Conservation (phyloP, 148 eudicot genomes). For the Tetragonia tetragonoides region DNA sequence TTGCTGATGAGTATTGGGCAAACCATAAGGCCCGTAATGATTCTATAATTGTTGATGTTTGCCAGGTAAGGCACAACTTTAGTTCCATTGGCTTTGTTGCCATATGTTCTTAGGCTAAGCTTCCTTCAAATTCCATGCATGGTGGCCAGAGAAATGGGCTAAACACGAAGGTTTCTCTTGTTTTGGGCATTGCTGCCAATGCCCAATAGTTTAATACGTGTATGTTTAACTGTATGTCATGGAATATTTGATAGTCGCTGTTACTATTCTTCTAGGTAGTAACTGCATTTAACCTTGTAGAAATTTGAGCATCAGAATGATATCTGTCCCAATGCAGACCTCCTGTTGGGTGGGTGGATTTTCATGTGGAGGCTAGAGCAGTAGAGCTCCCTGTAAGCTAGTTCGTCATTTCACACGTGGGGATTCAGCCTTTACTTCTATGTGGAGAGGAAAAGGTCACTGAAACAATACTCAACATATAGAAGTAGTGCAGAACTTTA, state of each 20-base stretch:
- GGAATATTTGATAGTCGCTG: background rate
- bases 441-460: no score
- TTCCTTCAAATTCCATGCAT: background rate
- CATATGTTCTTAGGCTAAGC: background rate
- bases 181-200: background rate
- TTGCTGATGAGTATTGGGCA: slow-evolving; percentile 97
- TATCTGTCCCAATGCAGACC: background rate
- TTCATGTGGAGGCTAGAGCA: background rate
- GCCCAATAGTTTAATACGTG: background rate
- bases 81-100: slow-evolving; percentile 3
- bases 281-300: background rate
- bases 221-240: slow-evolving; percentile 10
- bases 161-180: background rate
- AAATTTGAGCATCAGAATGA: background rate
- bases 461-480: no score
- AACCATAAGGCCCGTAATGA: slow-evolving; percentile 96
- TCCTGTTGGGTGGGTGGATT: background rate
- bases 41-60: slow-evolving; percentile 97
- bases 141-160: background rate
- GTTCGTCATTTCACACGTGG: background rate
- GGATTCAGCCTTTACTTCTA: no score
- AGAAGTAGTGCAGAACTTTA: background rate
- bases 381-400: background rate
- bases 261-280: background rate
- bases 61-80: slow-evolving; percentile 62